Conservation (phyloP, 495 filamentous ascomycete species). For the Trichoderma virens region DNA sequence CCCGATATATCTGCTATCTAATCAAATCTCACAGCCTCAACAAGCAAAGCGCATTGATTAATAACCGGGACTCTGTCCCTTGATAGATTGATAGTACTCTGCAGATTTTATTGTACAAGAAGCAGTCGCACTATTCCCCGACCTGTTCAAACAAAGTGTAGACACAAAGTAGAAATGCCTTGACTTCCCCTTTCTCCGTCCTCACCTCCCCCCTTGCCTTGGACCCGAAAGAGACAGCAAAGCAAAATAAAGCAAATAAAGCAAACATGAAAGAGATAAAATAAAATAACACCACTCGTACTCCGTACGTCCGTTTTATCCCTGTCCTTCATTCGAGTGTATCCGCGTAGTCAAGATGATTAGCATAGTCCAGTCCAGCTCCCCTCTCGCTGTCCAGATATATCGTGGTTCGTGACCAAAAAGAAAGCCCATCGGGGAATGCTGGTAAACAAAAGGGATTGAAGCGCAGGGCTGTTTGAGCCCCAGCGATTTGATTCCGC, state of each 20-base stretch:
- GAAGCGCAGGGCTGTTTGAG: not conserved
- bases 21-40: no score
- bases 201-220: not conserved
- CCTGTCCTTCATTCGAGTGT: slow-evolving; percentile 6
- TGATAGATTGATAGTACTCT: not conserved
- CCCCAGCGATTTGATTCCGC: not conserved
- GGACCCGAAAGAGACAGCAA: not conserved
- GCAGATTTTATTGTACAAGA: slow-evolving; percentile 3
- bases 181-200: not conserved
- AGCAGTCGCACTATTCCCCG: not conserved
- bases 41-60: not conserved
- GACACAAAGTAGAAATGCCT: not conserved
- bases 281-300: not conserved
- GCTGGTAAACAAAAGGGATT: slow-evolving; percentile 6
- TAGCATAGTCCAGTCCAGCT: slow-evolving; percentile 3
- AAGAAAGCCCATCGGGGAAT: slow-evolving; percentile 2
- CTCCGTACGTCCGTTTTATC: slow-evolving; percentile 9
- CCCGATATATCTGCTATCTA: no score
- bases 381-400: slow-evolving; percentile 2
- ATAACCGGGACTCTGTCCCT: not conserved
- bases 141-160: not conserved
- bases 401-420: slow-evolving; percentile 6
- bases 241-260: not conserved
- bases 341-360: slow-evolving; percentile 8
- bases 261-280: not conserved